Conservation (phyloP, 2,329 filamentous ascomycete genomes). For the Fusarium xylarioides region DNA sequence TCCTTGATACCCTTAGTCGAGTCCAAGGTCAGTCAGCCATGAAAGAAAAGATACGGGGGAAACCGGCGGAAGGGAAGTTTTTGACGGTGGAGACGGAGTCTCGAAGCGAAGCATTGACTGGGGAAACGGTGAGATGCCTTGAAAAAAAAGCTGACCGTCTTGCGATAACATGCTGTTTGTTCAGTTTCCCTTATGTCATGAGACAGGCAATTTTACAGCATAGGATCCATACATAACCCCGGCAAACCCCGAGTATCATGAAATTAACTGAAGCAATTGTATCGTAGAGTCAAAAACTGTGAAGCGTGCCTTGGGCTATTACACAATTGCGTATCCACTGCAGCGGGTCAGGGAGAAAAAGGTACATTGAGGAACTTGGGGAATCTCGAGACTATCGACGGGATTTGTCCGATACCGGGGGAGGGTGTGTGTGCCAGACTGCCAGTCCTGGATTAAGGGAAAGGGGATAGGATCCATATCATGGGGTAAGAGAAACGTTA, state of each 20-base stretch:
- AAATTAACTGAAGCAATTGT: background rate
- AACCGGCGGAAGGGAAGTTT: slow-evolving; percentile 32
- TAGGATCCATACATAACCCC: slow-evolving; percentile 21
- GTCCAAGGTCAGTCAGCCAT: background rate
- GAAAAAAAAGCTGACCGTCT: background rate
- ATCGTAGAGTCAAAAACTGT: background rate
- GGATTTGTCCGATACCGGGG: slow-evolving; percentile 36
- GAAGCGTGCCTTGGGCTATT: slow-evolving; percentile 17
- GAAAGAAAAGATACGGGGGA: slow-evolving; percentile 12
- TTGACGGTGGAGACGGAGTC: slow-evolving; percentile 19
- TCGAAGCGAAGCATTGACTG: slow-evolving; percentile 8
- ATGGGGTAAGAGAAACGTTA: slow-evolving; percentile 22
- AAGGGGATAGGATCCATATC: slow-evolving; percentile 4
- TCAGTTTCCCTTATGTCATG: slow-evolving; percentile 32
- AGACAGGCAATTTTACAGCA: slow-evolving; percentile 18
- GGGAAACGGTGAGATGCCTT: background rate
- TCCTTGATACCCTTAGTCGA: background rate
- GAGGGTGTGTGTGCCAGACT: background rate
- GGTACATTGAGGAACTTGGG: slow-evolving; percentile 21
- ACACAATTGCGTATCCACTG: slow-evolving; percentile 36
- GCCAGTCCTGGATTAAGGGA: background rate
- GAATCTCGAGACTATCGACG: background rate
- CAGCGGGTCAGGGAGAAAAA: slow-evolving; percentile 13
- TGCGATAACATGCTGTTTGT: background rate
- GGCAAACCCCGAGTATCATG: slow-evolving; percentile 25